A percentile compares a stretch with the other conserved stretches of the same genome.
These are phyloP conservation scores for Boletus eberwhitei DNA, from an alignment of 768 basidiomycete genomes.

Conservation along the genomic window DNA sequence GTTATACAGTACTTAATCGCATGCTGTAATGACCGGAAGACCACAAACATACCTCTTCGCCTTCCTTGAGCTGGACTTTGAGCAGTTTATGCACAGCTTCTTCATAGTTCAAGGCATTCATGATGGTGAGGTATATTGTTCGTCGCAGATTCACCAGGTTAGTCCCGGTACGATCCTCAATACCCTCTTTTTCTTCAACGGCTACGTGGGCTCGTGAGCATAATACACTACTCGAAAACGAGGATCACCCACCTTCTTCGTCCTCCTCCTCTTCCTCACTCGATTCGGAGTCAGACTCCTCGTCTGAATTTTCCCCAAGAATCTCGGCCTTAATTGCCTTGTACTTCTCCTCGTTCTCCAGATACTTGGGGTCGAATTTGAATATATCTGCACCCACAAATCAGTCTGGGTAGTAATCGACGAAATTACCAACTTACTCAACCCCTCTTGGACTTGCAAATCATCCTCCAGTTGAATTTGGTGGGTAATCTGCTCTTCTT, in stretches of 20 bases:
- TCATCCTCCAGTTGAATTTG: slow-evolving; percentile 90
- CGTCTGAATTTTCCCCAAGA: slow-evolving; percentile 82
- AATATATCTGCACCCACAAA: slow-evolving; percentile 70
- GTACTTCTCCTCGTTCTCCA: slow-evolving; percentile 94
- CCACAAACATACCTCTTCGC: slow-evolving; percentile 73
- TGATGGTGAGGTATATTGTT: slow-evolving; percentile 95
- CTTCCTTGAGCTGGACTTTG: slow-evolving; percentile 87
- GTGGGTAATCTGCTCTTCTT: slow-evolving; percentile 98
- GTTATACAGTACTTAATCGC: not conserved
- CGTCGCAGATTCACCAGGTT: slow-evolving; percentile 94
- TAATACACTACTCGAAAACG: slow-evolving; percentile 23
- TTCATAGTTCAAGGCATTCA: slow-evolving; percentile 97
- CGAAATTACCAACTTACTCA: slow-evolving; percentile 61
- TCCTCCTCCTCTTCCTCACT: slow-evolving; percentile 66
- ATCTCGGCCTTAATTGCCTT: slow-evolving; percentile 90
- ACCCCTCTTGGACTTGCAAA: slow-evolving; percentile 87
- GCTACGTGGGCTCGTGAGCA: slow-evolving; percentile 35
- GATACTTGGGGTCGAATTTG: slow-evolving; percentile 85
- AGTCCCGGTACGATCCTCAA: slow-evolving; percentile 92
- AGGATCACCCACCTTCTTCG: slow-evolving; percentile 36
- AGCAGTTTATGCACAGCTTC: slow-evolving; percentile 98
- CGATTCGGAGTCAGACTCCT: slow-evolving; percentile 61
- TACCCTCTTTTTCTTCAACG: slow-evolving; percentile 79
- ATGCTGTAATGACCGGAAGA: not conserved
- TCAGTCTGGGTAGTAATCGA: slow-evolving; percentile 4